Percentiles rank a stretch among this genome's conserved stretches.
phyloP scores from a whole-genome alignment of 805 yeast species.

The Teunomyces aglyptinius region DNA sequence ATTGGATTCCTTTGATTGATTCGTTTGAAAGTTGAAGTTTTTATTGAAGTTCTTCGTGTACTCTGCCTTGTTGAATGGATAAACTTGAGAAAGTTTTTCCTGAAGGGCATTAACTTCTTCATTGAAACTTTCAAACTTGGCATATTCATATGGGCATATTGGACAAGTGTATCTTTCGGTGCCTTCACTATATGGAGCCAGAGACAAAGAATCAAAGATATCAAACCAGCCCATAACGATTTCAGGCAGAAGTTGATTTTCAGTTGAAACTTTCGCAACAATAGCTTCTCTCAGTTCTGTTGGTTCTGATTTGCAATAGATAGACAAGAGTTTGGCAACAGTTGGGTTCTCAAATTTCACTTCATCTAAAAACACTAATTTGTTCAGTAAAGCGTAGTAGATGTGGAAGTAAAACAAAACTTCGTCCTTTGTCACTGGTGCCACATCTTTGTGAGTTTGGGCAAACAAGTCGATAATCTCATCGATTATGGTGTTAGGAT shows the following conservation, averaged over 20 bases:
- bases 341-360: slow-evolving; percentile 23
- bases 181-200: slow-evolving; percentile 24
- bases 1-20: slow-evolving; percentile 4
- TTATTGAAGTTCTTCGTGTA: not conserved
- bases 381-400: slow-evolving; percentile 29
- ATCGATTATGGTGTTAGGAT: slow-evolving; percentile 21
- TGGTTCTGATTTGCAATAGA: slow-evolving; percentile 14
- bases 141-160: slow-evolving; percentile 29
- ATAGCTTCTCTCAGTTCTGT: slow-evolving; percentile 12
- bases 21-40: slow-evolving; percentile 3
- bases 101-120: slow-evolving; percentile 11
- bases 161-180: slow-evolving; percentile 20
- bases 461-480: slow-evolving; percentile 20
- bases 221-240: slow-evolving; percentile 28
- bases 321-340: slow-evolving; percentile 21
- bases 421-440: slow-evolving; percentile 24
- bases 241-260: slow-evolving; percentile 11
- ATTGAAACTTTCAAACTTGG: slow-evolving; percentile 12
- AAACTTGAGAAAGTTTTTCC: slow-evolving; percentile 6
- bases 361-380: slow-evolving; percentile 23
- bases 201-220: slow-evolving; percentile 25
- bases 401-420: slow-evolving; percentile 25
- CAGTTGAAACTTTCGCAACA: slow-evolving; percentile 11
- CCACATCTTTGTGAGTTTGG: slow-evolving; percentile 16
- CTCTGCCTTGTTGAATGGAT: not conserved